Percentiles rank a stretch among this genome's conserved stretches.
phyloP scores from a whole-genome alignment of 208 protist species.

The Phytomonas francai region DNA sequence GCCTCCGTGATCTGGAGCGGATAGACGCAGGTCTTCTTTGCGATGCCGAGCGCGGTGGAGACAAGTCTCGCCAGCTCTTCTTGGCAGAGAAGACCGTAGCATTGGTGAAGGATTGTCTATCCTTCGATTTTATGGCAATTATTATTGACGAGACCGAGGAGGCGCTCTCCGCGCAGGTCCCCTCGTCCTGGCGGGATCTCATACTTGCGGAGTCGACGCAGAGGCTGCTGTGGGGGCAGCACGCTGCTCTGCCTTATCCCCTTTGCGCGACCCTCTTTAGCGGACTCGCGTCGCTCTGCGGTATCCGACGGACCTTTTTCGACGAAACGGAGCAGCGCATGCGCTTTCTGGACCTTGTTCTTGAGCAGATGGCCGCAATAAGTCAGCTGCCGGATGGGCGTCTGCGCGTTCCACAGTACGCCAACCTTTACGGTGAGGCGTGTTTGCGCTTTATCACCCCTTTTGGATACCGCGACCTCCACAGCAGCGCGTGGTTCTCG shows the following conservation, averaged over 20 bases:
- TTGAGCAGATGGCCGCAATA: conserved; percentile 22
- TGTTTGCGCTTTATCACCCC: conserved; percentile 49
- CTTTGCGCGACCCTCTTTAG: conserved; percentile 49
- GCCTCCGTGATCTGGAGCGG: conserved; percentile 35
- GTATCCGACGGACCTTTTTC: conserved; percentile 78
- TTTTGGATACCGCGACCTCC: conserved; percentile 72
- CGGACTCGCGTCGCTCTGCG: conserved; percentile 56
- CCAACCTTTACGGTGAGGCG: conserved; percentile 43
- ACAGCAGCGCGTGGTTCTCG: conserved; percentile 31
- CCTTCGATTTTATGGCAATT: conserved; percentile 83
- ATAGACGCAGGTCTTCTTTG: conserved; percentile 7
- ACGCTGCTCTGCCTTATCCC: conserved; percentile 58
- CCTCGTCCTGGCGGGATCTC: conserved; percentile 49
- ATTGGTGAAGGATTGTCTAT: conserved; percentile 54
- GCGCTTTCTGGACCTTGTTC: conserved; percentile 44
- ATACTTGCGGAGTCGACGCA: conserved; percentile 41
- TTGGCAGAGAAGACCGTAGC: conserved; percentile 33
- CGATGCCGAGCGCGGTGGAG: background rate
- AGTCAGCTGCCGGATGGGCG: conserved; percentile 40
- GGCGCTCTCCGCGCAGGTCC: conserved; percentile 60
- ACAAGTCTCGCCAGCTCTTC: background rate
- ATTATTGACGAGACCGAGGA: conserved; percentile 81
- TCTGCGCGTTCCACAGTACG: conserved; percentile 56
- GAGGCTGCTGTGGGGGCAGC: conserved; percentile 64
- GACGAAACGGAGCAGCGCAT: conserved; percentile 51